These are phyloP conservation scores for Solidago caesia DNA, from an alignment of 129 eudicot genomes.

Conservation along the genomic window DNA sequence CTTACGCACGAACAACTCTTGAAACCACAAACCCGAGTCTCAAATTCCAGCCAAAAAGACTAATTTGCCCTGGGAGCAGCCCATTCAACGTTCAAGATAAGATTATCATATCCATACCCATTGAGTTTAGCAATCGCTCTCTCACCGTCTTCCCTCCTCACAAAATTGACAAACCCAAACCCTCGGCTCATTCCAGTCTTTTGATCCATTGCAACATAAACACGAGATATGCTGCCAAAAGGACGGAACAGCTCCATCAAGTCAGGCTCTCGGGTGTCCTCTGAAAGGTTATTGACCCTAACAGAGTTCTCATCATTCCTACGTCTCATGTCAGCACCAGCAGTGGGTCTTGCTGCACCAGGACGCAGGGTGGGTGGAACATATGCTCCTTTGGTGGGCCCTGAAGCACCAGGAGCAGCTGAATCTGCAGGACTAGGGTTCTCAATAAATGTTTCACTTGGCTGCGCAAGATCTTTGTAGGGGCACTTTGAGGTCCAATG, in stretches of 20 bases:
- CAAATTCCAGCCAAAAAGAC: slow-evolving; percentile 14
- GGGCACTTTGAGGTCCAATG: slow-evolving; percentile 96
- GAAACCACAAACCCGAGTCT: too few relatives aligned
- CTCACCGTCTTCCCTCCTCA: slow-evolving; percentile 81
- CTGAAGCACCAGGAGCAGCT: slow-evolving; percentile 33
- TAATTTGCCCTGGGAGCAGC: slow-evolving; percentile 63
- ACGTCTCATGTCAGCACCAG: slow-evolving; percentile 73
- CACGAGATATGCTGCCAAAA: slow-evolving; percentile 68
- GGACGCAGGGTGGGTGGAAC: slow-evolving; percentile 81
- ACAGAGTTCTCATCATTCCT: slow-evolving; percentile 90
- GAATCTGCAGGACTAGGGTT: slow-evolving; percentile 50
- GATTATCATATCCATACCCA: slow-evolving; percentile 87
- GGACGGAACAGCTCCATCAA: slow-evolving; percentile 72
- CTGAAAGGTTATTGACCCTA: slow-evolving; percentile 64
- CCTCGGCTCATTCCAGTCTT: slow-evolving; percentile 88
- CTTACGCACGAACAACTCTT: too few relatives aligned
- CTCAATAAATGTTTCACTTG: slow-evolving; percentile 48
- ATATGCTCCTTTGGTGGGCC: slow-evolving; percentile 52
- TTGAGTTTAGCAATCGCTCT: slow-evolving; percentile 75
- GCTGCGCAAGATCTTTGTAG: slow-evolving; percentile 72
- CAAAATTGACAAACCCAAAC: slow-evolving; percentile 81
- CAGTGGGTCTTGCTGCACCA: slow-evolving; percentile 51
- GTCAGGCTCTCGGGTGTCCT: slow-evolving; percentile 39
- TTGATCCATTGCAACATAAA: slow-evolving; percentile 86
- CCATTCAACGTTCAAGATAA: slow-evolving; percentile 85